Evolutionary conservation across 768 basidiomycete species (phyloP), one percentile per base, ranked within the genome.

Genomic region (Antrodiella citrinella): DNA sequence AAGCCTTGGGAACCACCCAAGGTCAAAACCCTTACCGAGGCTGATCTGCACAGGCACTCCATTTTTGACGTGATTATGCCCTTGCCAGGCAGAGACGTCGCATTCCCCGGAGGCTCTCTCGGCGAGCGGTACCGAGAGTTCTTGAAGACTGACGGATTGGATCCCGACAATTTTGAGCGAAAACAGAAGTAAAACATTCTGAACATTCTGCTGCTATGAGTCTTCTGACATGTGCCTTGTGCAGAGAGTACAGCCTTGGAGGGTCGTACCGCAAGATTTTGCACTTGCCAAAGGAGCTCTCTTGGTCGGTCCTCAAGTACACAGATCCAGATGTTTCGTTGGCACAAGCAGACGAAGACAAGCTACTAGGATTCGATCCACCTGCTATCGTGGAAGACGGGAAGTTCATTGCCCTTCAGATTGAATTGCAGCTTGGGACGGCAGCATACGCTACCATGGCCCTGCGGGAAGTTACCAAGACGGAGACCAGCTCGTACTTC

Each of bases 391-490:
- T 71, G 2, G 78, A 82, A 48, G 76, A 86, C 44, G 94, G 94
- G 21, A 84, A 80, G 59, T 95, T 95, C 65, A 72, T 82, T 65
- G 94, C 95, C 3, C 69, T 99, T 26, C 93, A 94, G 61, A 80
- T 99, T 53, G 70, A 82, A 35, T 67, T 97, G 48, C 80, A 76
- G n/a, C 77, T 99, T 13, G 91, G 89, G 12, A 91, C 91, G 4
- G 88, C 91, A 0, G 86, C 91, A 3, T 99, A 97, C 67, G 96
- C 96, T 1, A 99, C 96, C 2, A 99, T 99, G 96, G 95, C 94
- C 3, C 66, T 99, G 57, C 81, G 92, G 39, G 92, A 96, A 68
- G 81, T 96, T 41, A 92, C 93, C 12, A 98, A 95, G 70, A 90
- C 86, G 26, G 93, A 97, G 61, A 97, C 94, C 18, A 92, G 91